Percentiles rank a stretch among this genome's conserved stretches.
phyloP scores from a whole-genome alignment of 1,284 basidiomycete genomes.

The Apiotrichum brassicae region DNA sequence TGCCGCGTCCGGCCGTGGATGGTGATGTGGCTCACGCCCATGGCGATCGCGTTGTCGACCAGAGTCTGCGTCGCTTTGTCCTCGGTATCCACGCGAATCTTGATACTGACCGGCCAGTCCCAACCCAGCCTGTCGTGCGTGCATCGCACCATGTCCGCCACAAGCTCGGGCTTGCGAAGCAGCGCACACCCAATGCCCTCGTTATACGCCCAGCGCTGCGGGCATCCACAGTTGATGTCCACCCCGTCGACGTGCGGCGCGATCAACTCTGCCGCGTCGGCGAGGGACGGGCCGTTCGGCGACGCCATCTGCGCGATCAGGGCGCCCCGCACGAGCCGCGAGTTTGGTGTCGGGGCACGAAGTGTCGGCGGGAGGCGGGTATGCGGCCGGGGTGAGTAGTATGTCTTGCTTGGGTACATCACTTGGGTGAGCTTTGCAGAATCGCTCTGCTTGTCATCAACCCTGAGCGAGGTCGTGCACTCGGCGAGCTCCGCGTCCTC shows the following conservation, averaged over 20 bases:
- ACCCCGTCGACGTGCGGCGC: constrained; percentile 52
- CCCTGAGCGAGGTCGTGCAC: background rate
- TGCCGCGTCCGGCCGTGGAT: constrained; percentile 56
- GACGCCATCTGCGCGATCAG: constrained; percentile 57
- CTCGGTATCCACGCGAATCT: constrained; percentile 56
- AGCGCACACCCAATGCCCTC: constrained; percentile 57
- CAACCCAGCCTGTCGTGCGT: constrained; percentile 54
- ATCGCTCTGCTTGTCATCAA: background rate
- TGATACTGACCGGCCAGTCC: constrained; percentile 55
- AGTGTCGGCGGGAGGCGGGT: constrained; percentile 29
- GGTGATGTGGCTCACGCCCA: constrained; percentile 49
- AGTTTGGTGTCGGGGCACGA: constrained; percentile 23
- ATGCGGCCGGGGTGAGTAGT: constrained; percentile 22
- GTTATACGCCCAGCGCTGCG: constrained; percentile 53
- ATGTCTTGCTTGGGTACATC: constrained; percentile 14
- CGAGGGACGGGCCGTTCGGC: constrained; percentile 50
- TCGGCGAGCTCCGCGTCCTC: background rate
- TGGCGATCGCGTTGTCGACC: constrained; percentile 47
- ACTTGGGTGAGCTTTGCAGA: too few species aligned
- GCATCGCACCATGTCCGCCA: constrained; percentile 53
- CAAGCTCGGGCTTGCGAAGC: constrained; percentile 54
- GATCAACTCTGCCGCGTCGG: constrained; percentile 55
- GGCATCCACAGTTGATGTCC: constrained; percentile 56
- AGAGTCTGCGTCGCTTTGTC: constrained; percentile 51
- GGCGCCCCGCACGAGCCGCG: constrained; percentile 48